Base-by-base conservation (phyloP, 1,139 yeast species). In the Pichia sp. region DNA sequence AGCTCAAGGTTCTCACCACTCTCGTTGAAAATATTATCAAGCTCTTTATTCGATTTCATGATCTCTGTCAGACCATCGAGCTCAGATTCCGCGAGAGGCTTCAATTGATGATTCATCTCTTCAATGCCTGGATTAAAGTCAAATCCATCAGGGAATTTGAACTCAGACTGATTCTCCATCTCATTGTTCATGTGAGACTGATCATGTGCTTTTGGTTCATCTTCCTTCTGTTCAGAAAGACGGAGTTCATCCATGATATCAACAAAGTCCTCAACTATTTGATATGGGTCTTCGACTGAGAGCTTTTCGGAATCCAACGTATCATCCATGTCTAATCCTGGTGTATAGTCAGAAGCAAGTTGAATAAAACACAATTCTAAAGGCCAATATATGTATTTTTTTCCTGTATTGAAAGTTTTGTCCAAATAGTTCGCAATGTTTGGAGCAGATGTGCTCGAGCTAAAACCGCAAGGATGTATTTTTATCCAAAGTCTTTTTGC, bases 341-440 rank as follows among this genome's bases (percentile, higher is more conserved):
- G 37, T 3, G 32, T 31, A 2, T 29, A 23, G 18, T 47, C 50
- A 1, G 44, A 35, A 3, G 55, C 73, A 40, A 64, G 62, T 48
- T 82, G 91, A 8, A 74, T 59, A 37, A 74, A 63, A 48, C 88
- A 78, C 18, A 81, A 59, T 35, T 69, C 71, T 55, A 80, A 61
- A 0, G 93, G 93, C 93, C 93, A 82, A 33, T 75, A 58, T 2
- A 82, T 71, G 40, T 64, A 74, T 50, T 78, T 77, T 24, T 65
- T 66, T 48, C 76, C 76, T 11, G 67, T 69, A 2, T 48, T 39
- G 69, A 75, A 4, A 65, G 61, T 48, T 56, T 45, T 33, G 20
- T 52, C 50, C 17, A 50, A 49, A 42, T 60, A 81, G 24, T 67
- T 64, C 10, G 86, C 63, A 3, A 81, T 67, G n/a, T 66, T 65